Evolutionary conservation across 306 rosid species (phyloP), one percentile per base, ranked within the genome.

Genomic region (Trichosanthes cucumerina): DNA sequence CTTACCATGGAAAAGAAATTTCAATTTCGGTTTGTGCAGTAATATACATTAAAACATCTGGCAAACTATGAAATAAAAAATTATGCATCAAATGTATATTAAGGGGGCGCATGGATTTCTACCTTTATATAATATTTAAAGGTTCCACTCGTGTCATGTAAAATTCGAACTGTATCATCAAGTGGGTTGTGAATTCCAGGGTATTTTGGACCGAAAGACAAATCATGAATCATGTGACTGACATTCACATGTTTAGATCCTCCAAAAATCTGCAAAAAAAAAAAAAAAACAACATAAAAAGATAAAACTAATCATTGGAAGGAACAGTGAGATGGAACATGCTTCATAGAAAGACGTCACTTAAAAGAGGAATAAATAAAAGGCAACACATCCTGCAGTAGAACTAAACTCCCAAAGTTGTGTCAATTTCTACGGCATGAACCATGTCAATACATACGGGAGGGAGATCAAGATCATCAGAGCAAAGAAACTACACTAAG

Each of bases 111-210:
- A 66, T 28, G 74, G 21, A 70, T 50, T 81, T 87, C 58, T 72
- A 96, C 99, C 99, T 96, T 96, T 50, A 96, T 90, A 83, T 96
- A 96, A 84, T 96, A 96, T 87, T 96, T 96, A 84, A 96, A 96
- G 62, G 93, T 91, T 82, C 98, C 99, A 80, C 99, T 92, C 12
- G 92, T 79, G 68, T 79, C 99, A 79, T 79, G 97, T 80, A 96
- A 81, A 81, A 89, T 88, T 62, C 98, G 91, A 19, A 78, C 80
- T 5, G 96, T 96, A 62, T 36, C 93, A 81, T 96, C 99, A 77
- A 96, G 97, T 59, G 99, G 99, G 79, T 96, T 96, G 89, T 96
- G 98, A 79, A 87, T 82, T 84, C 99, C 99, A 16, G 99, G 99
- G 89, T 88, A 96, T 88, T 92, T 89, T 82, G 99, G 99, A 81